A percentile compares a stretch with the other conserved stretches of the same genome.
Conservation (phyloP, 371 early-diverging fungal genomes). For the Rozella allomycis region DNA sequence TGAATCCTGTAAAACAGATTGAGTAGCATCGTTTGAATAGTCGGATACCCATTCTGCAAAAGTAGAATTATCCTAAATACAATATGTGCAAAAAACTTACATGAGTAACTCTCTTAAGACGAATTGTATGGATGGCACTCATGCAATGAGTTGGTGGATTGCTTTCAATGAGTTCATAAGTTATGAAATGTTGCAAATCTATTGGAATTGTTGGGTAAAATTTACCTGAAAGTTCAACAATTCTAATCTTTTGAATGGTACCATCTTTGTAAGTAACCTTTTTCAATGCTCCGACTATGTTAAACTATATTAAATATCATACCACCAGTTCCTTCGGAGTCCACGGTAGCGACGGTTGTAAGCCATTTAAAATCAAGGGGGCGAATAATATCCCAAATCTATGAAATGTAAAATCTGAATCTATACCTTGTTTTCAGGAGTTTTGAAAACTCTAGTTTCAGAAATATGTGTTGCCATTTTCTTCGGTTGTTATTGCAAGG, state of each 20-base stretch:
- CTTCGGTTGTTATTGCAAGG: too few relatives aligned
- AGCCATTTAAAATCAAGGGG: too few relatives aligned
- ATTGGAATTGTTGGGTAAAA: conserved; percentile 2
- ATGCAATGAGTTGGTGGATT: conserved; percentile 24
- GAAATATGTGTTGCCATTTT: too few relatives aligned
- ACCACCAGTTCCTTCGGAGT: too few relatives aligned
- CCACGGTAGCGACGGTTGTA: too few relatives aligned
- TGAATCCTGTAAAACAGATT: conserved; percentile 27
- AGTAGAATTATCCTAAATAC: conserved; percentile 24
- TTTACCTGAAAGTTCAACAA: conserved; percentile 26
- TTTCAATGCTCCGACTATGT: conserved; percentile 31
- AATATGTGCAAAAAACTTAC: conserved; percentile 1
- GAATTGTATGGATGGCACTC: conserved; percentile 33
- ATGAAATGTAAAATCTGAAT: too few relatives aligned
- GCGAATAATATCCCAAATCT: too few relatives aligned
- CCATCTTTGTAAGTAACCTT: conserved; percentile 35
- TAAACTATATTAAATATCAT: too few relatives aligned
- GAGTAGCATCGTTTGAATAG: conserved; percentile 29
- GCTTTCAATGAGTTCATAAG: conserved; percentile 36
- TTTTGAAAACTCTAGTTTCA: too few relatives aligned
- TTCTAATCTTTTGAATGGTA: conserved; percentile 24
- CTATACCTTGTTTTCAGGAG: too few relatives aligned
- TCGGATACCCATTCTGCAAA: conserved; percentile 39
- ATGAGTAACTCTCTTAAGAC: conserved; percentile 20
- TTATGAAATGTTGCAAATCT: conserved; percentile 25